These are phyloP conservation scores for Boechera retrofracta DNA, from an alignment of 345 rosid genomes.

Conservation along the genomic window DNA sequence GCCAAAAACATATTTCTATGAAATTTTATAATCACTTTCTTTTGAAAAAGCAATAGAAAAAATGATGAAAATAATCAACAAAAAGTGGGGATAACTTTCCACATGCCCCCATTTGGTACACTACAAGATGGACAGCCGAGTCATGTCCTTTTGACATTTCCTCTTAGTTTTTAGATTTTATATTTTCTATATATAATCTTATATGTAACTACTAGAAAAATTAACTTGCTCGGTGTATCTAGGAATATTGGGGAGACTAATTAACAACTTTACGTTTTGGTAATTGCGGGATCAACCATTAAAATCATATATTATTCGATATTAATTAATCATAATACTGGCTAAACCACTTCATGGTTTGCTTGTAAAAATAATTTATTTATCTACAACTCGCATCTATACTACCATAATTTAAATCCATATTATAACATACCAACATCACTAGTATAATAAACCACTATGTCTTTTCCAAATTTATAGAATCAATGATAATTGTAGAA, in stretches of 20 bases:
- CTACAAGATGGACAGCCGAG: conserved; percentile 53
- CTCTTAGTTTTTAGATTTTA: conserved; percentile 19
- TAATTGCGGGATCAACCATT: neutral
- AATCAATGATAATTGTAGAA: neutral
- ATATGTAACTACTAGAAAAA: neutral
- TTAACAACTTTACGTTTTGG: neutral
- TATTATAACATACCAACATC: too few relatives aligned
- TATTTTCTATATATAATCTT: neutral
- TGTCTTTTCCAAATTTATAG: neutral
- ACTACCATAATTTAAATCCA: neutral
- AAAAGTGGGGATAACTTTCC: conserved; percentile 45
- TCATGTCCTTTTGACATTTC: conserved; percentile 47
- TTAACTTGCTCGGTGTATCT: neutral
- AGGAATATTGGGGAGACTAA: neutral
- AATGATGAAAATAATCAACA: conserved; percentile 41
- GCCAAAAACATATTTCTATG: conserved; percentile 40
- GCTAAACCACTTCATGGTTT: neutral
- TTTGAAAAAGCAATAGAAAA: conserved; percentile 15
- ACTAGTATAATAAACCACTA: neutral
- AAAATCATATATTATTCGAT: neutral
- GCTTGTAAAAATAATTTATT: too few relatives aligned
- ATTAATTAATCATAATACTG: neutral
- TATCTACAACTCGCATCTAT: neutral
- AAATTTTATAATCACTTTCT: conserved; percentile 11
- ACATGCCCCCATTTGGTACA: conserved; percentile 51